phyloP scores from a whole-genome alignment of 1,284 basidiomycete species.

The Rhodotorula sp. region DNA sequence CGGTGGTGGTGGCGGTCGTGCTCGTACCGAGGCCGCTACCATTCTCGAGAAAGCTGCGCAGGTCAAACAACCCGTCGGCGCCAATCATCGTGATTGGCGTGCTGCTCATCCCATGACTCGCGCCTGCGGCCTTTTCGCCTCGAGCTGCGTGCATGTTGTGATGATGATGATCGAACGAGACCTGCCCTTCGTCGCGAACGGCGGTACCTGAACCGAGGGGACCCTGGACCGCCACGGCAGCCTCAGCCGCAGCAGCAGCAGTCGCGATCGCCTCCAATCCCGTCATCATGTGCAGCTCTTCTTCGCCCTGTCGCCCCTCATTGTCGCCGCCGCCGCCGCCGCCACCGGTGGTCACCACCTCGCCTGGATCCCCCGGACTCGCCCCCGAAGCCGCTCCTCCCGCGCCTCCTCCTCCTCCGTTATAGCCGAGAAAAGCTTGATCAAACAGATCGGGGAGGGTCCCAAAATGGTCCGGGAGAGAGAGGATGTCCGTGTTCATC shows the following conservation, averaged over 20 bases:
- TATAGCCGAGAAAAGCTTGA: background rate
- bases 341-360: too few relatives aligned
- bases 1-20: too few relatives aligned
- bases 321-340: background rate
- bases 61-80: constrained; percentile 1
- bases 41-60: constrained; percentile 3
- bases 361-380: background rate
- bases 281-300: background rate
- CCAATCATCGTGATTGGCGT: background rate
- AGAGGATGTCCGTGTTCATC: constrained; percentile 11
- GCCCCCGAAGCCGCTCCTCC: background rate
- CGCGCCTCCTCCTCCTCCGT: background rate
- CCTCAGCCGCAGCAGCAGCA: too few relatives aligned
- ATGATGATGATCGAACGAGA: too few relatives aligned
- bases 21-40: too few relatives aligned
- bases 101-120: background rate
- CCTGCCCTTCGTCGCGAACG: too few relatives aligned
- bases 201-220: too few relatives aligned
- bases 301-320: background rate
- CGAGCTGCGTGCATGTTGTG: too few relatives aligned
- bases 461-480: constrained; percentile 9
- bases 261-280: background rate
- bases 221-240: background rate
- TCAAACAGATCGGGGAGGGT: constrained; percentile 7
- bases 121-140: too few relatives aligned